Evolutionary conservation across 805 yeast species (phyloP), one percentile per base, ranked within the genome.

Genomic region (Scheffersomyces lignosus): DNA sequence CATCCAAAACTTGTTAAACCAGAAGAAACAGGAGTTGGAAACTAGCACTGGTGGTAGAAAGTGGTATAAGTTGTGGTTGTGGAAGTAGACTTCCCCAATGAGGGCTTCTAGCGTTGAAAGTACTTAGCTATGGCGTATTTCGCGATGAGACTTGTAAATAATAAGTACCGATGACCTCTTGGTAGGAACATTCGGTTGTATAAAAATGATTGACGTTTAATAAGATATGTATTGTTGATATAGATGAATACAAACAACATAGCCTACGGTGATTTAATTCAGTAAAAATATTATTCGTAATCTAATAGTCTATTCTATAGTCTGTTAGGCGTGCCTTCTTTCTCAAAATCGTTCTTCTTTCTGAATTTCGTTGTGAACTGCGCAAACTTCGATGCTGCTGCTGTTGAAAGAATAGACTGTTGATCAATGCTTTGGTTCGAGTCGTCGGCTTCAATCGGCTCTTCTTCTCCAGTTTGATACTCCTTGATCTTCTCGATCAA

Each of bases 401-500:
- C 43, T 38, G 42, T 53, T 33, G 64, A 49, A 18, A 46, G 34
- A 9, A 44, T 51, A 9, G 57, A 49, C 42, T 52, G 58, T 29
- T 44, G 48, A 18, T 54, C 59, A 14, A 37, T n/a, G 28, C 50
- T 49, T 16, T 35, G 35, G 6, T 37, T 34, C 4, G 48, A 32
- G 6, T 29, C 26, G 15, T 17, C 15, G 23, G 10, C 24, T 14
- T 15, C 18, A 4, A 17, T 14, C 57, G 22, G 62, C 45, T 5
- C 57, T 13, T 37, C 44, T 2, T 46, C 54, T 5, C 41, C 51
- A 15, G 37, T 48, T 4, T 42, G 50, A 16, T 45, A 49, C 3
- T 42, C 45, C 18, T 56, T 50, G 54, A 80, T 55, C 56, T 85
- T 88, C 15, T 73, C 70, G 10, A 87, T 63, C 45, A 87, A 62